Evolutionary conservation across 805 yeast species (phyloP).

Genomic region (Priceomyces castillae): DNA sequence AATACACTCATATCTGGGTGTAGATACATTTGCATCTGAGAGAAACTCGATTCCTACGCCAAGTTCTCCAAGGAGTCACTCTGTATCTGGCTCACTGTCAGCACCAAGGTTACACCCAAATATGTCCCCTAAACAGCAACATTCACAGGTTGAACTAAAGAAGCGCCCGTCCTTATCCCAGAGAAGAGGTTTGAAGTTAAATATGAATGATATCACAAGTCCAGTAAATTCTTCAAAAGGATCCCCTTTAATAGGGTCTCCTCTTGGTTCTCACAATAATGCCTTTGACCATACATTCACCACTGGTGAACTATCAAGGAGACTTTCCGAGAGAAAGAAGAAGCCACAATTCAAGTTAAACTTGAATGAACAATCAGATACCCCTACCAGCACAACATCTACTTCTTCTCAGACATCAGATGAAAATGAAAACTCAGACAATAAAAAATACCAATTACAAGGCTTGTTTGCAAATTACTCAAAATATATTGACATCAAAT

Average conservation of each 20-base stretch:
- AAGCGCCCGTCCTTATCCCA: constrained; percentile 49
- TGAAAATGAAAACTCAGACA: constrained; percentile 15
- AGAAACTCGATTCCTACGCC: not conserved
- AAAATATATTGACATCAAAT: constrained; percentile 84
- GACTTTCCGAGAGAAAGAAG: constrained; percentile 37
- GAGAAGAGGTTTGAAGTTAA: constrained; percentile 53
- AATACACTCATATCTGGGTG: not conserved
- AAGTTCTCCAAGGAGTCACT: not conserved
- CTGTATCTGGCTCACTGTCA: not conserved
- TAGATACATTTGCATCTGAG: not conserved
- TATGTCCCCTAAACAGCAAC: constrained; percentile 3
- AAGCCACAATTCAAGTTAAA: constrained; percentile 39
- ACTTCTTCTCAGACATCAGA: constrained; percentile 7
- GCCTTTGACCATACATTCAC: constrained; percentile 14
- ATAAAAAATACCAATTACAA: constrained; percentile 35
- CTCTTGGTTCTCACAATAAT: constrained; percentile 5
- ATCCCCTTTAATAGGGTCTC: constrained; percentile 16
- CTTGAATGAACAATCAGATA: constrained; percentile 17
- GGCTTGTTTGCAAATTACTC: constrained; percentile 82
- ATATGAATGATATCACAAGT: constrained; percentile 31
- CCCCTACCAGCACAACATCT: constrained; percentile 2
- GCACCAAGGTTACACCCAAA: not conserved
- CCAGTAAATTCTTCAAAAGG: constrained; percentile 15
- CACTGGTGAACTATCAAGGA: constrained; percentile 35
- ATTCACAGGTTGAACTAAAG: constrained; percentile 16